Base-by-base conservation (phyloP, 306 rosid species). In the Fragaria vesca region DNA sequence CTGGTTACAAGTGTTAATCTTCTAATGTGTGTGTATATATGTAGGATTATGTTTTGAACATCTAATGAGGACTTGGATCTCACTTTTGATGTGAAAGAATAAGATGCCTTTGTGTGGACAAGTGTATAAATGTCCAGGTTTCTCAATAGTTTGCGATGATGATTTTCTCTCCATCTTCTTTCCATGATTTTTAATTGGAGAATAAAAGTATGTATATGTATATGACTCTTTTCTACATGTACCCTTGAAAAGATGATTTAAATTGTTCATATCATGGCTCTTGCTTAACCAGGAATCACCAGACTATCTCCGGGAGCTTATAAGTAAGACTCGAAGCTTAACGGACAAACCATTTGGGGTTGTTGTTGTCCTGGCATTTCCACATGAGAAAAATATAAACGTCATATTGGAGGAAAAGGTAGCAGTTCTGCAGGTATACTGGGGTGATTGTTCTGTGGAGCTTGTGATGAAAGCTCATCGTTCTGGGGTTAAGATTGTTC, bases 311-410 rank as follows among this genome's bases (percentile, higher is more conserved):
- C 86, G 89, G 76, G 91, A 84, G 72, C 88, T 94, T 51, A 92
- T 91, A 77, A 80, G 82, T 73, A 88, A 74, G 76, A 94, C 96
- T 1, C 83, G 91, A 77, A 46, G 86, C 51, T 82, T 92, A 66
- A 94, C 98, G 30, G 87, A 90, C 61, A 92, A 92, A 84, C 93
- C 96, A 1, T 94, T 94, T 78, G 98, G 97, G 52, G 82, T 92
- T 45, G 96, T 90, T 68, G 71, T 92, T 6, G 90, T 94, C 82
- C 82, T 94, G 17, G 94, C 96, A 6, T 94, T 94, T 85, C 94
- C 97, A 5, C 91, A 78, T 38, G 88, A 88, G 85, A 86, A 89
- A 74, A 94, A 94, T 51, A 75, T 94, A 70, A 89, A 85, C 71
- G 93, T 83, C 62, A 86, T 94, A 74, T 77, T 92, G 48, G 92